A percentile compares a stretch with the other conserved stretches of the same genome.
These are phyloP conservation scores for Ustilago curta DNA, from an alignment of 1,284 basidiomycete genomes.

Conservation along the genomic window DNA sequence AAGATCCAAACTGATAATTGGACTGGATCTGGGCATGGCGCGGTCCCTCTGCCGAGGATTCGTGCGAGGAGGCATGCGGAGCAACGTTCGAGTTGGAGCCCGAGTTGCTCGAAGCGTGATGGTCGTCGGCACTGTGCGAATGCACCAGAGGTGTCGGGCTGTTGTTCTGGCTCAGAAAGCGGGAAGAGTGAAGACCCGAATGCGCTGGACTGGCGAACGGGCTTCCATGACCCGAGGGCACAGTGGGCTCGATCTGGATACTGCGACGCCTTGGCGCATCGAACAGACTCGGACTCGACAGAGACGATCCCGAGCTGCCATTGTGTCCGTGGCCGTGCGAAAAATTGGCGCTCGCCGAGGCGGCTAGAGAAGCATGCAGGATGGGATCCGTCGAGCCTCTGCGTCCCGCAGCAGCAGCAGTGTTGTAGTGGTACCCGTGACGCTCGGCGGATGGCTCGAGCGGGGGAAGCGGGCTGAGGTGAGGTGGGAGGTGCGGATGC, in stretches of 20 bases:
- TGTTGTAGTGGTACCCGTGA: constrained; percentile 33
- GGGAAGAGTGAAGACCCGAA: constrained; percentile 39
- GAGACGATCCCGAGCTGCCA: constrained; percentile 36
- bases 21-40: constrained; percentile 38
- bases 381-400: constrained; percentile 57
- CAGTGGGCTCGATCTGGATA: constrained; percentile 52
- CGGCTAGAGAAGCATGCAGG: constrained; percentile 54
- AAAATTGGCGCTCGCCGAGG: constrained; percentile 44
- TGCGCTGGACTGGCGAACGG: constrained; percentile 46
- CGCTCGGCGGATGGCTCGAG: constrained; percentile 53
- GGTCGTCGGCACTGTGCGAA: constrained; percentile 34
- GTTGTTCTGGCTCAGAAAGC: constrained; percentile 52
- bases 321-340: constrained; percentile 40
- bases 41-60: constrained; percentile 10
- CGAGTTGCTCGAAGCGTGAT: constrained; percentile 21
- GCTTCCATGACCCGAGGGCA: constrained; percentile 41
- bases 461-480: constrained; percentile 51
- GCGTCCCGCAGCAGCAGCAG: constrained; percentile 11
- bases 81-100: constrained; percentile 16
- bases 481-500: constrained; percentile 48
- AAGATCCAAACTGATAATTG: constrained; percentile 55
- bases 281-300: constrained; percentile 42
- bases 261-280: constrained; percentile 47
- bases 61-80: constrained; percentile 20
- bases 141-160: constrained; percentile 43